Evolutionary conservation across 805 yeast genomes (phyloP), one percentile per base, ranked within the genome.

Genomic region (Komagataella kurtzmanii): DNA sequence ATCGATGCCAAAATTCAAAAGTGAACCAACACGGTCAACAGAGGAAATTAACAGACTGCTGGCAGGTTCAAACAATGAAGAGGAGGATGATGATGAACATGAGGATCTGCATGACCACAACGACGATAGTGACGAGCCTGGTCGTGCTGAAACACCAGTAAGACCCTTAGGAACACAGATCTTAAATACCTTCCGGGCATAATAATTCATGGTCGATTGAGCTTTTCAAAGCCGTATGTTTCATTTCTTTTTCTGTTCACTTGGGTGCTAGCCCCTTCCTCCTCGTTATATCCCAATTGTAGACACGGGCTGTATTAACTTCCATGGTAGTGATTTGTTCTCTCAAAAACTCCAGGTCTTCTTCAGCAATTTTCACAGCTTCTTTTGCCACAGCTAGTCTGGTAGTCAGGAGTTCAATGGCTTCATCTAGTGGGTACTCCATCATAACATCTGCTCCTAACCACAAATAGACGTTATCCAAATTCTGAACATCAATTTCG

Each of bases 381-480:
- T 74, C 70, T 57, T 76, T 69, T 14, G 95, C 89, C 40, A 78
- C 77, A 12, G 65, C 64, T 54, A 90, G 74, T 63, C 91, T 80
- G 44, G 74, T 73, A 10, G 71, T 61, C 52, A 93, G 70, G 58
- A 93, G 72, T 43, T 73, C 82, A 49, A 81, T 76, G 2, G 99
- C 99, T 65, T 93, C 99, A 44, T 77, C 85, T 23, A 88, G 70
- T 12, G 96, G 90, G 61, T 91, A 93, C 63, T 93, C 98, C 61
- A 93, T 73, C 98, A 93, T 91, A 7, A 91, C 90, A 59, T 89
- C 96, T 0, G 99, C 99, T 8, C 99, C 99, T n/a, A 93, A 74
- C 99, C 99, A 93, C 49, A 93, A 72, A 56, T 81, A 81, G 1
- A 93, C 98, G 2, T 70, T 65, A 23, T 76, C 66, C 50, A 76